phyloP scores from a whole-genome alignment of 2,329 filamentous ascomycete species.

The Calonectria multiphialidica region DNA sequence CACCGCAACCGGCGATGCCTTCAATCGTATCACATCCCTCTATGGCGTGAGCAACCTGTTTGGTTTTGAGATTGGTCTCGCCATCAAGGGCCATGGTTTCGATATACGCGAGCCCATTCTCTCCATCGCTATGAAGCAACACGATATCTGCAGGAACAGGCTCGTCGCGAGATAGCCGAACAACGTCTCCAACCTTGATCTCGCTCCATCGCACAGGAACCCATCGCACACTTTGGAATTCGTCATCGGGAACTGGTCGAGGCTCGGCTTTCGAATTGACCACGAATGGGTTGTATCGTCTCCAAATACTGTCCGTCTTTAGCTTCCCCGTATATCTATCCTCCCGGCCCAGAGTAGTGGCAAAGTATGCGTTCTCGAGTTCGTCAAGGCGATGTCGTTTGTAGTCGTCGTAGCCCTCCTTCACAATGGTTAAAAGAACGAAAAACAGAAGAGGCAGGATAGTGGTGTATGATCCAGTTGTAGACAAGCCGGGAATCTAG shows the following conservation, averaged over 20 bases:
- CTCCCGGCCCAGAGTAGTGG: constrained; percentile 58
- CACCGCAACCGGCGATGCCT: constrained; percentile 65
- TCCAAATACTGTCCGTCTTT: constrained; percentile 36
- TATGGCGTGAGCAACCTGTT: constrained; percentile 73
- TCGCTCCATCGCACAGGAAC: constrained; percentile 57
- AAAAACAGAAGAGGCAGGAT: constrained; percentile 82
- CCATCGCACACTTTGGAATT: constrained; percentile 73
- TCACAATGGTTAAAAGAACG: constrained; percentile 82
- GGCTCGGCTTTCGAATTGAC: constrained; percentile 46
- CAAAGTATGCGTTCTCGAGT: constrained; percentile 76
- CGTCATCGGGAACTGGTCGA: constrained; percentile 59
- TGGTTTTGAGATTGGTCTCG: constrained; percentile 85
- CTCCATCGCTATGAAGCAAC: constrained; percentile 80
- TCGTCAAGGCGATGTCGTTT: constrained; percentile 84
- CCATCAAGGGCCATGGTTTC: constrained; percentile 89
- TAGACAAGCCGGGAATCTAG: constrained; percentile 76
- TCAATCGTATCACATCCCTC: constrained; percentile 68
- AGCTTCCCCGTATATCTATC: constrained; percentile 48
- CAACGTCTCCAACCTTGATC: constrained; percentile 62
- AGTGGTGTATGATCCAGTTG: constrained; percentile 81
- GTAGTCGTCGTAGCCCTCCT: constrained; percentile 90
- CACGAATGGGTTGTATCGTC: constrained; percentile 49
- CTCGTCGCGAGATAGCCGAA: constrained; percentile 74
- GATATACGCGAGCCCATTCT: constrained; percentile 84
- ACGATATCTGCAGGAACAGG: constrained; percentile 86